Evolutionary conservation across 805 yeast genomes (phyloP).

Genomic region (Brettanomyces sp.): DNA sequence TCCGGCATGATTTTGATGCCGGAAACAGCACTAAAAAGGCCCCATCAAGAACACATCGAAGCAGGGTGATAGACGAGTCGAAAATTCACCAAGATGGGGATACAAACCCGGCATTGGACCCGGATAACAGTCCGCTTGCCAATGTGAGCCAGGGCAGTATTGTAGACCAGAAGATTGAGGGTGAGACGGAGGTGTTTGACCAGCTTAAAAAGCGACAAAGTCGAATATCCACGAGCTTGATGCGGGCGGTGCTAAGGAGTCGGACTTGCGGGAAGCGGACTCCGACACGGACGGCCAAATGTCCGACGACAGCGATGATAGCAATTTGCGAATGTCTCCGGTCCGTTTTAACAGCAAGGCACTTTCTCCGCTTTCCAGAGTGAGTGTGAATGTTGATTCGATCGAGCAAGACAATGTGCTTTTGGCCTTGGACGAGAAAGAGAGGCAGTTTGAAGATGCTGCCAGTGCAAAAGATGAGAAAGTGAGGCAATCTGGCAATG

Average conservation of each 20-base stretch:
- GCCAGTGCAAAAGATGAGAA: constrained; percentile 6
- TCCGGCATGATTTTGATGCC: not conserved
- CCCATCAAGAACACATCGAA: constrained; percentile 2
- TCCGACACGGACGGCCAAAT: not conserved
- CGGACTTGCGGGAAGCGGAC: constrained; percentile 5
- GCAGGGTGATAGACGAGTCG: constrained; percentile 1
- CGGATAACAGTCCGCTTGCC: constrained; percentile 22
- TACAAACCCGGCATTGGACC: constrained; percentile 5
- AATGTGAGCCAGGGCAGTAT: constrained; percentile 21
- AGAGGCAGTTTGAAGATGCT: constrained; percentile 6
- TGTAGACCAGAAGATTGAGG: constrained; percentile 17
- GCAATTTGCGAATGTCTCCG: constrained; percentile 13
- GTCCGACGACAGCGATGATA: constrained; percentile 2
- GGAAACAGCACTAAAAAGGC: not conserved
- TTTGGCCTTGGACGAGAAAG: constrained; percentile 10
- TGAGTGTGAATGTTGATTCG: constrained; percentile 1
- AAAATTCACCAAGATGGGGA: not conserved
- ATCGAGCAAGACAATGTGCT: not conserved
- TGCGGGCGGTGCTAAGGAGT: constrained; percentile 14
- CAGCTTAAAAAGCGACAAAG: constrained; percentile 8
- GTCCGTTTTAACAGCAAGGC: constrained; percentile 13
- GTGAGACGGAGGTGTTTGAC: constrained; percentile 18
- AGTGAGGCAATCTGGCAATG: constrained; percentile 7
- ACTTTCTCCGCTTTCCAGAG: constrained; percentile 6
- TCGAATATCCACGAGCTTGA: constrained; percentile 13